phyloP scores from a whole-genome alignment of 495 filamentous ascomycete genomes.

The Neurospora sp. region DNA sequence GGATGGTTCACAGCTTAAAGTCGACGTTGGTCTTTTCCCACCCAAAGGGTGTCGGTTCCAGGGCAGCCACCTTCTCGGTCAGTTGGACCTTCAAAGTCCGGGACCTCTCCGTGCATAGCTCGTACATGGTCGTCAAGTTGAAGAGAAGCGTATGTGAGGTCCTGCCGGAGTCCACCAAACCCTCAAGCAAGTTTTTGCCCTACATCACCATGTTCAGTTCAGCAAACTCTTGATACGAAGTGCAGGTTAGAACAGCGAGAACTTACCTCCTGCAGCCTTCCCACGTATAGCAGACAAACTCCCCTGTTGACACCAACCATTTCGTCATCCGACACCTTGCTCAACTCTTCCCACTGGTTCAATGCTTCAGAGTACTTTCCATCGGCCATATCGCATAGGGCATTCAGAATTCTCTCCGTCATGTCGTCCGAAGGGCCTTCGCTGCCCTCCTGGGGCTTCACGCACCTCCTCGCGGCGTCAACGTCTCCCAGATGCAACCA shows the following conservation, averaged over 20 bases:
- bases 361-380: constrained; percentile 57
- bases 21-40: constrained; percentile 63
- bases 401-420: constrained; percentile 38
- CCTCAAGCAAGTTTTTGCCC: constrained; percentile 54
- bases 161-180: constrained; percentile 46
- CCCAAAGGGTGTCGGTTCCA: constrained; percentile 35
- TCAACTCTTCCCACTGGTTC: constrained; percentile 50
- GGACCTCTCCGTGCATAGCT: constrained; percentile 76
- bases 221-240: constrained; percentile 1
- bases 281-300: constrained; percentile 72
- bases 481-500: constrained; percentile 69
- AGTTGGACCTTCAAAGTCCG: constrained; percentile 55
- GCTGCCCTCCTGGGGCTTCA: constrained; percentile 20
- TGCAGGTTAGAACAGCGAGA: background rate
- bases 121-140: constrained; percentile 85
- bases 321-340: constrained; percentile 34
- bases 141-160: constrained; percentile 71
- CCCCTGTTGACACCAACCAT: constrained; percentile 71
- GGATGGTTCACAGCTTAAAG: constrained; percentile 57
- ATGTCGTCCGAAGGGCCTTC: constrained; percentile 4
- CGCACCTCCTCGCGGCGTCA: constrained; percentile 46
- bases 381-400: constrained; percentile 69
- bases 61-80: constrained; percentile 55
- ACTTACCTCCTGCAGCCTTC: constrained; percentile 60
- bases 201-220: constrained; percentile 13